Evolutionary conservation across 805 yeast species (phyloP), one percentile per base, ranked within the genome.

Genomic region (Kuraishia ogatae): DNA sequence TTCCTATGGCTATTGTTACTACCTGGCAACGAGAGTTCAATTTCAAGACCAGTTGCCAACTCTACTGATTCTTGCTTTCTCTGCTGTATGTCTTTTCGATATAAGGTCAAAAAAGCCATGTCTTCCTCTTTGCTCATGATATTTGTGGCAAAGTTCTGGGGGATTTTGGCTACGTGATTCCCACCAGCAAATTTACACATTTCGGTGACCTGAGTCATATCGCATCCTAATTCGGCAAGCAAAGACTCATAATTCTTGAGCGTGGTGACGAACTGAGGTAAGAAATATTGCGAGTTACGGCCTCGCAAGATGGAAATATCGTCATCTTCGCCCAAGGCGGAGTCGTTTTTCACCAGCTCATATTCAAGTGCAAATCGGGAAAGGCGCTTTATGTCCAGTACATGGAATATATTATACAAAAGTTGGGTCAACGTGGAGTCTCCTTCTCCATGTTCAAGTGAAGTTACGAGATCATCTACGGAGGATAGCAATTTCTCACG

Each of bases 401-500:
- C 77, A 7, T 70, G 58, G 58, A 82, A 83, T 1, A 87, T 66
- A 21, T 80, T 77, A 21, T 76, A 72, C 28, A 87, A 65, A 0
- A 82, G 64, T 4, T 75, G 71, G 4, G 84, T 73, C 1, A 85
- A 71, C 4, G 75, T 69, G 13, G 77, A 74, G 62, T 88, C 96
- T 0, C 84, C 87, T 55, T 84, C 89, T 22, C 82, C 82, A 65
- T 85, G 85, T 39, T 81, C 74, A 19, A 88, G 69, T 0, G 93
- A 82, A 22, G 81, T 81, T 2, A 82, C 69, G 56, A 91, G 70
- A 64, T 89, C 93, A 54, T 82, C 87, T 23, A 87, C 63, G 0
- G 77, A 71, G 55, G 61, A 56, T 10, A 60, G 35, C 53, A 63
- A 55, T 24, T 54, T 55, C 3, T 58, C 62, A 26, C 58, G 59